A percentile compares a stretch with the other conserved stretches of the same genome.
phyloP scores from a whole-genome alignment of 805 yeast genomes.

The Yamadazyma sp. region DNA sequence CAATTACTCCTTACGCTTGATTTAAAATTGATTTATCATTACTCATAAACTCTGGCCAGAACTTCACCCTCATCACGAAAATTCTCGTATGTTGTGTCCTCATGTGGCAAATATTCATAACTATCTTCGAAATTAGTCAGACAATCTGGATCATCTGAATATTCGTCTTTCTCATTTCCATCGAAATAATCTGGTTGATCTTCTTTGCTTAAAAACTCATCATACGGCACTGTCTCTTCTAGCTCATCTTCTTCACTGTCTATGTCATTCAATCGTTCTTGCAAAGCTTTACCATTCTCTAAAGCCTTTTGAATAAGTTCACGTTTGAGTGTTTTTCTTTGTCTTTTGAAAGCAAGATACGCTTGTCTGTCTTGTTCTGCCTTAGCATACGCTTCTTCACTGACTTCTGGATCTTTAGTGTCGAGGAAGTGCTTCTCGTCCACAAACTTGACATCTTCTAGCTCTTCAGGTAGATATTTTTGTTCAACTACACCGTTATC shows the following conservation, averaged over 20 bases:
- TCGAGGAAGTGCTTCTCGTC: slow-evolving; percentile 58
- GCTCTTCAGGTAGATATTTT: slow-evolving; percentile 67
- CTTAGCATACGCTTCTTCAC: slow-evolving; percentile 13
- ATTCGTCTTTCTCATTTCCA: slow-evolving; percentile 27
- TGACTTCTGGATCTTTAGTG: slow-evolving; percentile 19
- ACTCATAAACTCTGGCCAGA: too few relatives aligned
- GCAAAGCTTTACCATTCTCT: background rate
- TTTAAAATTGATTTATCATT: too few relatives aligned
- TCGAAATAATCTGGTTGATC: slow-evolving; percentile 43
- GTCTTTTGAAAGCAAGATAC: slow-evolving; percentile 21
- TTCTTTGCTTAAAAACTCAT: slow-evolving; percentile 34
- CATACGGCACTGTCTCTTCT: slow-evolving; percentile 15
- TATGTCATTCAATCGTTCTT: background rate
- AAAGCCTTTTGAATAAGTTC: slow-evolving; percentile 8
- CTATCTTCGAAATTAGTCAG: slow-evolving; percentile 27
- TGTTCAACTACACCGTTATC: slow-evolving; percentile 72
- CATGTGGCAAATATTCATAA: background rate
- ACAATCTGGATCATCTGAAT: slow-evolving; percentile 36
- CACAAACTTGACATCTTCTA: slow-evolving; percentile 47
- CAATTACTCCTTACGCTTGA: too few relatives aligned
- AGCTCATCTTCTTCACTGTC: slow-evolving; percentile 3
- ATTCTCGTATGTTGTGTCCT: background rate
- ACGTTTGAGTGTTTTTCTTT: slow-evolving; percentile 12
- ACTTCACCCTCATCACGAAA: too few relatives aligned
- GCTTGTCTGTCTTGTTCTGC: slow-evolving; percentile 18